A percentile compares a stretch with the other conserved stretches of the same genome.
These are phyloP conservation scores for Fusarium clavum DNA, from an alignment of 2,329 filamentous ascomycete genomes.

Conservation along the genomic window DNA sequence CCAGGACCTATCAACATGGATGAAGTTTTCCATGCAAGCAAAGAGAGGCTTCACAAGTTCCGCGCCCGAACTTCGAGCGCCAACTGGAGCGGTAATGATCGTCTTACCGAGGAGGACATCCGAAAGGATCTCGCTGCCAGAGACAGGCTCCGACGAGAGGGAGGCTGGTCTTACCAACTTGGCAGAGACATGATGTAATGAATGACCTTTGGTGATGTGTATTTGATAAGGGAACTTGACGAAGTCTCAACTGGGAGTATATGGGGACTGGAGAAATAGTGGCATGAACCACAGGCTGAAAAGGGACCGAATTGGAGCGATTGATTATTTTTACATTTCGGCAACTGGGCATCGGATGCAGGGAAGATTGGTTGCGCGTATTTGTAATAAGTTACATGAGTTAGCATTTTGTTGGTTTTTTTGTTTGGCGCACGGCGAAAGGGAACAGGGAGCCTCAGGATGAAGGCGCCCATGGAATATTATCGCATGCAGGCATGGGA, in stretches of 20 bases:
- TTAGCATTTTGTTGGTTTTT: constrained; percentile 14
- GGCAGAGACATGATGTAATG: constrained; percentile 59
- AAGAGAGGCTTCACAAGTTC: constrained; percentile 87
- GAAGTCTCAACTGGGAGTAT: constrained; percentile 15
- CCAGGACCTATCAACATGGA: constrained; percentile 93
- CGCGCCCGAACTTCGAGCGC: constrained; percentile 91
- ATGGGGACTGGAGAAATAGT: constrained; percentile 12
- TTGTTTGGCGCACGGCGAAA: constrained; percentile 43
- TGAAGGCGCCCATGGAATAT: background rate
- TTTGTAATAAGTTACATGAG: constrained; percentile 27
- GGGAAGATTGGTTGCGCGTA: constrained; percentile 39
- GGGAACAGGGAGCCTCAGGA: constrained; percentile 6
- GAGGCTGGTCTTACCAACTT: constrained; percentile 83
- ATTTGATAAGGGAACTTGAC: constrained; percentile 27
- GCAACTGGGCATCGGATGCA: constrained; percentile 30
- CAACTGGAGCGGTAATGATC: constrained; percentile 88
- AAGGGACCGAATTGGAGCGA: constrained; percentile 20
- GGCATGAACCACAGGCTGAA: constrained; percentile 17
- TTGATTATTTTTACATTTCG: constrained; percentile 29
- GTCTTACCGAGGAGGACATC: constrained; percentile 88
- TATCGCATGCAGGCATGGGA: constrained; percentile 7
- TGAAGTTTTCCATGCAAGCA: constrained; percentile 92
- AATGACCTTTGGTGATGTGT: constrained; percentile 14
- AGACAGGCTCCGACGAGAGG: constrained; percentile 82
- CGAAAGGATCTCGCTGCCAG: constrained; percentile 81